Base-by-base conservation (phyloP, 202 grass and related monocot genomes). In the Carex arenaria region DNA sequence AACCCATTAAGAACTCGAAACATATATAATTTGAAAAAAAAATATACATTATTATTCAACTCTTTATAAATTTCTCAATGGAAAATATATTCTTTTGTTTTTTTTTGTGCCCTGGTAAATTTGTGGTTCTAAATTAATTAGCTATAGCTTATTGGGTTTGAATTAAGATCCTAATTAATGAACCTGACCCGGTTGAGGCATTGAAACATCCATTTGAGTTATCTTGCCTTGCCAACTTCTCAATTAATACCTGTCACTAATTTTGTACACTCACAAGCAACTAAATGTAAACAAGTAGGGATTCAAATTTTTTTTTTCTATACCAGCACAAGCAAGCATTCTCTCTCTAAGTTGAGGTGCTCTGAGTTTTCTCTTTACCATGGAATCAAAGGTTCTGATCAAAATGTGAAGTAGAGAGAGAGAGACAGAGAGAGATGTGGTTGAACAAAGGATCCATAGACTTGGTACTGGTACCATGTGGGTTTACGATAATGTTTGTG, bases 381-480 rank as follows among this genome's bases (percentile, higher is more conserved):
- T 59, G 23, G 38, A 75, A 14, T 75, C 60, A 3, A 67, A 30
- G 61, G 55, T 51, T 64, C 13, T 64, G 61, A 30, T 64, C 51
- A 82, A 45, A 1, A 84, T 5, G 52, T 61, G 83, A 69, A 28
- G 14, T 67, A 36, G 53, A 59, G 52, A 65, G 52, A 49, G 26
- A 79, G 22, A 10, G 31, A 55, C 13, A n/a, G 4, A 61, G 3
- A 63, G 36, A 71, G 81, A 94, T 95, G 92, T 18, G 85, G 80
- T 23, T 90, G 32, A 77, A 70, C 4, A 93, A 82, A 83, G 89
- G 70, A 4, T 91, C 90, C 66, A 92, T 98, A 74, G 95, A 98
- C 90, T 68, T 95, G 80, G 84, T 93, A 67, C 64, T 98, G 47
- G 95, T 98, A 17, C 95, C 92, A 0, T 89, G 92, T 51, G 95